Evolutionary conservation across 73 alveolate species (phyloP).

Genomic region (Paramecium biaurelia): DNA sequence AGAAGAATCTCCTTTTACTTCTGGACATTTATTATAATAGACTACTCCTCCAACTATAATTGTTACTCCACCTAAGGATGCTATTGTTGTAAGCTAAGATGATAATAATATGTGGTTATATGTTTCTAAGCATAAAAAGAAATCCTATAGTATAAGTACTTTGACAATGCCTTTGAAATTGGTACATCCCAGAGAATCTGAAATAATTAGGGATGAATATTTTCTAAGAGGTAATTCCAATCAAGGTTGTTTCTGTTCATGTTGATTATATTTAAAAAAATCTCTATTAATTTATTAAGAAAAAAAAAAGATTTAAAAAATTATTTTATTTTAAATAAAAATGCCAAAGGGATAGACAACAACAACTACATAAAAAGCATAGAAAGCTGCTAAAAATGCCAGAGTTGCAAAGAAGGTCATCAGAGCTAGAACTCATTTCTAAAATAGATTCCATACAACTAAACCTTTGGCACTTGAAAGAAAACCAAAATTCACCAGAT

Average conservation of each 20-base stretch:
- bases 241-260: not conserved
- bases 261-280: not conserved
- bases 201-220: not conserved
- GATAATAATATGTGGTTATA: not conserved
- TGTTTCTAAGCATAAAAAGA: not conserved
- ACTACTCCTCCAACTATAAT: not conserved
- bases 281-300: not conserved
- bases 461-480: conserved; percentile 34
- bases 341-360: conserved; percentile 39
- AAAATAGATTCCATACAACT: conserved; percentile 46
- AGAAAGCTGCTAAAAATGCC: conserved; percentile 10
- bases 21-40: not conserved
- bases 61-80: not conserved
- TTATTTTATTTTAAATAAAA: not conserved
- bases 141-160: not conserved
- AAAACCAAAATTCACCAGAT: conserved; percentile 21
- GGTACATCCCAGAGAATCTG: not conserved
- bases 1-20: not conserved
- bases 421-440: conserved; percentile 17
- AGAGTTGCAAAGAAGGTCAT: conserved; percentile 3
- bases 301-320: not conserved
- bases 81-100: not conserved
- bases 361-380: conserved; percentile 11
- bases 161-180: not conserved
- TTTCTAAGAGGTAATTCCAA: not conserved